Evolutionary conservation across 805 yeast species (phyloP).

Genomic region (Isabelozyma heimii): DNA sequence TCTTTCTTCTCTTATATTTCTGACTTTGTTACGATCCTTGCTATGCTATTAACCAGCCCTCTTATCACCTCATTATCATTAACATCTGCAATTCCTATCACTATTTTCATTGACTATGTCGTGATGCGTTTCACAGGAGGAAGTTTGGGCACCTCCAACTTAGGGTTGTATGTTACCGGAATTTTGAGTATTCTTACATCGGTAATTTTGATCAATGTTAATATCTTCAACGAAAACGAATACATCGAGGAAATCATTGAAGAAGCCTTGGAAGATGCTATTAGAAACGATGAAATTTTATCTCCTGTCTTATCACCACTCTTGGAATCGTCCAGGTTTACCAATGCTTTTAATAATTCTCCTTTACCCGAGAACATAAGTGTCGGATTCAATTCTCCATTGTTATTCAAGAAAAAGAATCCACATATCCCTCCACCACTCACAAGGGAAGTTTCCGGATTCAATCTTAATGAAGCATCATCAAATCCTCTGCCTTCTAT

Average conservation of each 20-base stretch:
- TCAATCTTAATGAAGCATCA: constrained; percentile 11
- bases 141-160: constrained; percentile 15
- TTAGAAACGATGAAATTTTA: constrained; percentile 42
- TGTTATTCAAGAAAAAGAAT: not conserved
- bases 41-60: constrained; percentile 53
- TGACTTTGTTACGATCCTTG: constrained; percentile 49
- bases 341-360: not conserved
- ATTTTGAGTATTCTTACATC: constrained; percentile 46
- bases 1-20: constrained; percentile 48
- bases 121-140: constrained; percentile 21
- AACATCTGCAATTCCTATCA: constrained; percentile 52
- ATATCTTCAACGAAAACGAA: constrained; percentile 42
- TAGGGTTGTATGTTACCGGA: constrained; percentile 41
- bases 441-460: constrained; percentile 9
- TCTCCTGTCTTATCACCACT: constrained; percentile 49
- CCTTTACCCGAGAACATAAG: not conserved
- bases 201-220: constrained; percentile 45
- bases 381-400: not conserved
- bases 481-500: not conserved
- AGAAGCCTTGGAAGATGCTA: constrained; percentile 47
- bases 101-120: constrained; percentile 48
- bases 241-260: constrained; percentile 46
- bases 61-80: constrained; percentile 49
- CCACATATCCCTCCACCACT: not conserved
- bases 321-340: constrained; percentile 13